Evolutionary conservation across 2,329 filamentous ascomycete species (phyloP), one percentile per base, ranked within the genome.

Genomic region (Escovopsis sp.): DNA sequence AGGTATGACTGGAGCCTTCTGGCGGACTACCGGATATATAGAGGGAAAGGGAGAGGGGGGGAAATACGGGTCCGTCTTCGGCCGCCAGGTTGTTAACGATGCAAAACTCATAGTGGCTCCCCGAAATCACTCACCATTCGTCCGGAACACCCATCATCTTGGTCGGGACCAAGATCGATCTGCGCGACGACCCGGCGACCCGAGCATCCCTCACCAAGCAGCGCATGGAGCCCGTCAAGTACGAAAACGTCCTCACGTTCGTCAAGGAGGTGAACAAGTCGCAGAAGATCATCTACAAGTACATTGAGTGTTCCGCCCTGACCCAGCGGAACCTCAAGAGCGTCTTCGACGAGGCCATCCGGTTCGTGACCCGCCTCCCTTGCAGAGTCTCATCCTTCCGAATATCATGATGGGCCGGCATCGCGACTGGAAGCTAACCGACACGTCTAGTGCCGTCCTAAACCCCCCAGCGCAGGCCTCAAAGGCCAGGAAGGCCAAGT

Each of bases 321-420:
- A 98, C 91, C 32, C 91, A 96, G 70, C 74, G 89, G 57, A 95
- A 95, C 63, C 66, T 98, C 53, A 98, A 98, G 79, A 94, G 86
- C 56, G 91, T 98, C 39, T 98, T 98, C 59, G 91, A 98, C 58
- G 89, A 95, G 66, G 91, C 91, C 30, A 98, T 98, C 59, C 81
- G 91, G 91, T 96, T 68, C 53, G 81, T 66, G 20, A 29, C 35
- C 13, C 24, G 7, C n/a, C 31, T 10, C 15, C 31, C 20, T 35
- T 9, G 12, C 33, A 13, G 16, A 13, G 16, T 15, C 33, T 35
- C n/a, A 8, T 35, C n/a, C 16, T 14, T n/a, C n/a, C 20, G 20
- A 20, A 20, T 20, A 20, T 5, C 20, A 20, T 20, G 20, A 20
- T 20, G 20, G 20, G 20, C 5, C 20, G 20, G 20, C 20, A 20